Evolutionary conservation across 2,329 filamentous ascomycete species (phyloP).

Genomic region (Microsporum canis): DNA sequence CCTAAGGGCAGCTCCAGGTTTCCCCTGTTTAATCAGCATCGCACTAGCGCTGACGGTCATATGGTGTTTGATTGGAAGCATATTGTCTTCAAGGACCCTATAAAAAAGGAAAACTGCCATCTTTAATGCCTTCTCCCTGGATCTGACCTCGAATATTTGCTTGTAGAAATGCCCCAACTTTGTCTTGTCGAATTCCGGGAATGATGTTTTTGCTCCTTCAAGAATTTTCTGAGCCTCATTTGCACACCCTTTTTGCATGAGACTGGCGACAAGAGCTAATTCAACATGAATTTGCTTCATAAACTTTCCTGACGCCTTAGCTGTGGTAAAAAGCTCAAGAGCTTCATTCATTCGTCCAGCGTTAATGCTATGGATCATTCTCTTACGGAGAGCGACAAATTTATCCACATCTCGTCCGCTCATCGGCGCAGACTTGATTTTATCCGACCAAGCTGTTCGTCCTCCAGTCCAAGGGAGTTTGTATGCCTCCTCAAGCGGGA

Average conservation of each 20-base stretch:
- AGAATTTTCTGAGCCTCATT: conserved; percentile 26
- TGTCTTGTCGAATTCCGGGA: conserved; percentile 16
- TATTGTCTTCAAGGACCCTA: conserved; percentile 23
- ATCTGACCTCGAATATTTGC: conserved; percentile 19
- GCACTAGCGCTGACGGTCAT: conserved; percentile 22
- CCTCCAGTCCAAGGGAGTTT: conserved; percentile 17
- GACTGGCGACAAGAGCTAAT: conserved; percentile 27
- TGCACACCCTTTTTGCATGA: conserved; percentile 23
- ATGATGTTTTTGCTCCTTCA: conserved; percentile 22
- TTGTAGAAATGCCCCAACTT: conserved; percentile 29
- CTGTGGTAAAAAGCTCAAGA: conserved; percentile 22
- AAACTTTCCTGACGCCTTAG: conserved; percentile 21
- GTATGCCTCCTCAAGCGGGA: conserved; percentile 20
- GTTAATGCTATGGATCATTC: conserved; percentile 30
- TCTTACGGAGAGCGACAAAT: conserved; percentile 26
- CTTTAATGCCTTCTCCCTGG: conserved; percentile 23
- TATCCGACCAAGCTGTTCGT: conserved; percentile 22
- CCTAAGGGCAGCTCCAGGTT: conserved; percentile 23
- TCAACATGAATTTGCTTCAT: conserved; percentile 28
- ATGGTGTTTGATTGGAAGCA: conserved; percentile 28
- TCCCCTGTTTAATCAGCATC: conserved; percentile 20
- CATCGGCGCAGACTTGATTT: conserved; percentile 21
- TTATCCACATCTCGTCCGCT: conserved; percentile 22
- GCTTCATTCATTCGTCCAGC: conserved; percentile 25
- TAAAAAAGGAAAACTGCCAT: conserved; percentile 32